Evolutionary conservation across 805 yeast genomes (phyloP), one percentile per base, ranked within the genome.

Genomic region (Saccharomyces jurei): DNA sequence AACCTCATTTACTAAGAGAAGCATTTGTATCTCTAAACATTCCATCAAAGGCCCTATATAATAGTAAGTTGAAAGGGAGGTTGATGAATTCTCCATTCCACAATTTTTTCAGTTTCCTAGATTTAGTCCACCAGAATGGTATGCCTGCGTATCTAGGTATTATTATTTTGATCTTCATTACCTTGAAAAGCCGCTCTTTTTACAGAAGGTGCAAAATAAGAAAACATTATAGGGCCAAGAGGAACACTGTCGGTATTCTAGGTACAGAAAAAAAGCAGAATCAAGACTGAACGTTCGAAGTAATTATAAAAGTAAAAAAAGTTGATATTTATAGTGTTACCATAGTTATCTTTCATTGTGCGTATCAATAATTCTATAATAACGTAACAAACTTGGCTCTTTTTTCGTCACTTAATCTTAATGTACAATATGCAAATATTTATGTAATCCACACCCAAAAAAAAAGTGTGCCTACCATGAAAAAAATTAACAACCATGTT

Each of bases 401-500:
- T 21, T 9, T 27, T n/a, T 48, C 27, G 28, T 14, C 21, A 32
- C 5, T 30, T 49, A 21, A 11, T 17, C 41, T 41, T 21, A n/a
- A 32, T 49, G 36, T 25, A 27, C 41, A 22, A 47, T 31, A 46
- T 46, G 30, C 31, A 32, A 29, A 14, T 36, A n/a, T n/a, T 50
- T 56, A 61, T 26, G 58, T 56, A 27, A 74, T 63, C 80, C 81
- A 76, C 4, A 79, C 80, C 70, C 75, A 70, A 59, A 79, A 74
- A 67, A 81, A 81, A 60, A 81, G 70, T 41, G 83, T 57, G 48
- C 76, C 72, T 2, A 83, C 71, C 51, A 82, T 65, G 28, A 70
- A 73, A 58, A 79, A 77, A 50, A 81, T 75, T 1, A 68, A 52
- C 2, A 81, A 69, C 91, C 91, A 84, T 6, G 78, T 74, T 56